Base-by-base conservation (phyloP, 73 alveolate genomes). In the Breviolum minutum region DNA sequence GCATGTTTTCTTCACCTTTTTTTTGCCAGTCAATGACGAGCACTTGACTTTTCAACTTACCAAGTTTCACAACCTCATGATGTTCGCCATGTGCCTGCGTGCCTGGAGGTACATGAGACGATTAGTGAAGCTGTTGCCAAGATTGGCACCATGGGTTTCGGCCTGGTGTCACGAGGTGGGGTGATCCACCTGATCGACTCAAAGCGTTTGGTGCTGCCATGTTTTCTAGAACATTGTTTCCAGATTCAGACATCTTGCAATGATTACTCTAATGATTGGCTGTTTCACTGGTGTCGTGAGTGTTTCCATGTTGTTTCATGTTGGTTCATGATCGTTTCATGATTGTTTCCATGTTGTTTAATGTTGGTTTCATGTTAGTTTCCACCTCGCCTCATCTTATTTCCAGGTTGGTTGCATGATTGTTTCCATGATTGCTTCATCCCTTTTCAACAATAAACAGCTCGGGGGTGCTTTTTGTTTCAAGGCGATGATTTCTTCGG, bases 401-500 rank as follows among this genome's bases (percentile, higher is more conserved):
- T 11, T 11, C 82, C 54, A 71, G 32, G 32, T n/a, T n/a, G n/a
- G n/a, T n/a, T n/a, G n/a, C n/a, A n/a, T n/a, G 54, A 40, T 40
- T 40, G n/a, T n/a, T n/a, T n/a, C n/a, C 54, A 40, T 40, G 54
- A n/a, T 40, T 40, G 54, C 3, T 40, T 40, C 54, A 40, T 40
- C 54, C 54, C 54, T 40, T 40, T 40, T 40, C 54, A 40, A 40
- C 54, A 40, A 40, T 6, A 68, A 17, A 22, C 77, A 14, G 24
- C 24, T 68, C 24, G 24, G 17, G 77, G 77, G 3, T 66, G 74
- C 8, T 22, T 14, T 63, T 27, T 24, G 12, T 13, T 10, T 10
- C 7, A 5, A 48, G 68, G 71, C 26, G 88, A 91, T 5, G 97
- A 91, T 22, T 91, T 91, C 88, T 91, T 91, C 32, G 97, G 97